Evolutionary conservation across 371 early-diverging fungal genomes (phyloP).

Genomic region (Apophysomyces trapeziformis): DNA sequence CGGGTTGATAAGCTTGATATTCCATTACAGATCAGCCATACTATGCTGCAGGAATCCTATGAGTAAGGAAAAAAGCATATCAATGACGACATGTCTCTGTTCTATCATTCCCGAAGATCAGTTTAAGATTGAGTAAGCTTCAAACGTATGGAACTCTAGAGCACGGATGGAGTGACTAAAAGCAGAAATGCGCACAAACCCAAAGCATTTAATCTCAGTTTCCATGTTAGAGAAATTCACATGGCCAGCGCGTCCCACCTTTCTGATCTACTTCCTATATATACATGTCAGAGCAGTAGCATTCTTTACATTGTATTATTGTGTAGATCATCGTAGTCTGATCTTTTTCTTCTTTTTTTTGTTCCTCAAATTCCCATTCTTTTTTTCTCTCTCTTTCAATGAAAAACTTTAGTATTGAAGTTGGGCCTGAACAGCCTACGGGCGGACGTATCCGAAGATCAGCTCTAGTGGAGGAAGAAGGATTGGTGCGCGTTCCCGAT

Average conservation of each 20-base stretch:
- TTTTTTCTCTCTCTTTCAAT: slow-evolving; percentile 9
- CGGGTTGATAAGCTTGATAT: too few species aligned
- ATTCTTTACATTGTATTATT: too few species aligned
- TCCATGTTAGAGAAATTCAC: slow-evolving; percentile 7
- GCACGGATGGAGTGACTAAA: slow-evolving; percentile 5
- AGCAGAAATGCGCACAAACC: slow-evolving; percentile 2
- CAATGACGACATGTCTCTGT: neutral
- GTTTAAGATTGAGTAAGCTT: slow-evolving; percentile 4
- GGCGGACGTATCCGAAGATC: slow-evolving; percentile 58
- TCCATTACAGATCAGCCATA: neutral
- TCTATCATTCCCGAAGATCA: slow-evolving; percentile 8
- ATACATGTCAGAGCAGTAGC: neutral
- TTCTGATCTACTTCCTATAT: neutral
- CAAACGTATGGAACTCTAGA: neutral
- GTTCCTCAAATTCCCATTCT: neutral
- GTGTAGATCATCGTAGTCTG: neutral
- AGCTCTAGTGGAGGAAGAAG: slow-evolving; percentile 44
- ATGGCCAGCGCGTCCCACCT: slow-evolving; percentile 6
- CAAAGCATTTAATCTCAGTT: slow-evolving; percentile 3
- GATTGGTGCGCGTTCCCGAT: slow-evolving; percentile 52
- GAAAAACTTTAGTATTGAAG: slow-evolving; percentile 27
- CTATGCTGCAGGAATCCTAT: neutral
- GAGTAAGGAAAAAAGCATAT: neutral
- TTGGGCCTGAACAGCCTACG: slow-evolving; percentile 25
- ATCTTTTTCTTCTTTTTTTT: neutral